Evolutionary conservation across 1,139 yeast genomes (phyloP), one percentile per base, ranked within the genome.

Genomic region (Yamadazyma jaroonii): DNA sequence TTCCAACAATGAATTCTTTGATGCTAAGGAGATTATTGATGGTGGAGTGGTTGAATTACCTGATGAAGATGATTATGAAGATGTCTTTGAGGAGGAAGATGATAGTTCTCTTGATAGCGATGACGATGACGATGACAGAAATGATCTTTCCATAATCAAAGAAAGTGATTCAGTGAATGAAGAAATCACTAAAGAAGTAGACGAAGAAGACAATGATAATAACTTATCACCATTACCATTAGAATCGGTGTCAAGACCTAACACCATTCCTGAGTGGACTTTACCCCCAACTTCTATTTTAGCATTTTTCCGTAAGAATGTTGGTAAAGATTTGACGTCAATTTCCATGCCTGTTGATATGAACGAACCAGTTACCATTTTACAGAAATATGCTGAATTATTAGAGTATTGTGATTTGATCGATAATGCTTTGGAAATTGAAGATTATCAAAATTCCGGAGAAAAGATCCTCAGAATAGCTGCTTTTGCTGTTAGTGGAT

Each of bases 311-410:
- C 76, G 96, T 39, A 89, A 90, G 56, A 89, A 88, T 51, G 95
- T 90, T 11, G 97, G 97, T 21, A 90, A 90, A 55, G 97, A 90
- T 59, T 59, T 90, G 45, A 75, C 92, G 0, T 76, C 92, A 1
- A 78, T 89, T 40, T 83, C 96, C 1, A 89, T 90, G 94, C 98
- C 98, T 1, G 96, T 92, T 4, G 83, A 94, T 2, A 77, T 89
- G 45, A 92, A 92, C 62, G 98, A 92, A 57, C 98, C 98, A 0
- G 61, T 90, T 12, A 79, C 95, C 0, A 79, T 85, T 25, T 65
- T 92, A 39, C 96, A 92, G 57, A 77, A 81, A 47, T 77, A 82
- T 49, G 72, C 92, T 0, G 98, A 92, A 58, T 61, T 80, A 41
- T 71, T 86, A 52, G 98, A 92, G 57, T 88, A 87, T 56, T 63